Base-by-base conservation (phyloP, 352 stramenopile species). In the Pythium apleroticum region DNA sequence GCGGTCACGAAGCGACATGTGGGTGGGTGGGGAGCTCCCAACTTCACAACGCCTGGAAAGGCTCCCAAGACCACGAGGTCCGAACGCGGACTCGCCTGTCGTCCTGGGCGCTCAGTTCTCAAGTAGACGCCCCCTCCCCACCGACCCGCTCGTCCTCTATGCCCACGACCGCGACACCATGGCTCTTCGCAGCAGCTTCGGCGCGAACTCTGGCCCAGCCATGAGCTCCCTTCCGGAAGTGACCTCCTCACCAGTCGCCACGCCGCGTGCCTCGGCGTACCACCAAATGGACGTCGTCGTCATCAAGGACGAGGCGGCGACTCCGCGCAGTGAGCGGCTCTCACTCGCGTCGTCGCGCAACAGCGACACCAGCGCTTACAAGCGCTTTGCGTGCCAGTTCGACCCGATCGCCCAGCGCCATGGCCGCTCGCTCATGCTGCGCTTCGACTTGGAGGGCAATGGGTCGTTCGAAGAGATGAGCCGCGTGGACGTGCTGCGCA, bases 381-480 rank as follows among this genome's bases (percentile, higher is more conserved):
- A 49, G 41, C 41, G 41, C 17, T 49, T 49, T n/a, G 41, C 41
- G n/a, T 49, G 41, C 41, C 41, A 49, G 41, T 35, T 57, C 50
- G 19, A 43, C 20, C 27, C 50, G 27, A 37, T 43, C 5, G 24
- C 52, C 11, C 52, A 67, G 28, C 52, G 55, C 33, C 45, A 56
- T 45, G 59, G 53, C 2, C 65, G 59, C 41, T 66, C 63, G 55
- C 53, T 66, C 22, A 55, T 74, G 45, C 53, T 66, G n/a, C 53
- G 50, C 33, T 91, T 91, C 63, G 80, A 91, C 49, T 41, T 69
- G 24, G 57, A 81, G 8, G 82, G 82, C 9, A 80, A 82, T 17
- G 80, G 75, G 10, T 70, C 72, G 27, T 85, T 89, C 48, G 73
- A 86, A 35, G 75, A 88, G 43, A 80, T 91, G 71, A 84, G 76